Evolutionary conservation across 129 eudicot species (phyloP), one percentile per base, ranked within the genome.

Genomic region (Silybum marianum): DNA sequence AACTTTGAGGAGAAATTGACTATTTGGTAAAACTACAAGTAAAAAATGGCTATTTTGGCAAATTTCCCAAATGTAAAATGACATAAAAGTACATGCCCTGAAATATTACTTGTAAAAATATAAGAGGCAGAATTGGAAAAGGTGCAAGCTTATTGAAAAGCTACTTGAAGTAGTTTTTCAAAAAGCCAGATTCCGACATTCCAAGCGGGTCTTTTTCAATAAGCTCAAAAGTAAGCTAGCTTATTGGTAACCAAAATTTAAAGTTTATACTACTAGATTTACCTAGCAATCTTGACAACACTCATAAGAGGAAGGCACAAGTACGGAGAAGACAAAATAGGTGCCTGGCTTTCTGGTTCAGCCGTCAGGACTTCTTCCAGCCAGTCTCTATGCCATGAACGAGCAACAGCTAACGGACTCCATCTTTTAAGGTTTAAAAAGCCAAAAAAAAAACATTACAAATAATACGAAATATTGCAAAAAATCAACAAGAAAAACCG

Each of bases 241-340:
- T 54, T 54, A 54, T 75, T 10, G n/a, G 6, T 32, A 48, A 44
- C 19, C 42, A 19, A 22, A 54, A 39, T 13, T 19, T 40, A 38
- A 79, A 70, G 46, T 32, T 44, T 36, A 73, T 1, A 28, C 32
- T 11, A 14, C 32, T 8, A 71, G 23, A 3, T 66, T 66, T 67
- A 91, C 98, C 98, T 90, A 22, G 98, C 95, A 80, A 94, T 91
- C 72, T 85, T 85, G 75, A 94, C 89, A 71, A 94, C 89, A 86
- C 97, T 94, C 97, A 90, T 91, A 40, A 94, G 93, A 79, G 98
- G 97, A 88, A 94, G 98, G 25, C 93, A 91, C 67, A 94, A 82
- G 62, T 90, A 91, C 9, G 98, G 93, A 42, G 98, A 94, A 80
- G 95, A 89, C 23, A 72, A 51, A 71, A 65, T 77, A 7, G 46